phyloP scores from a whole-genome alignment of 1,284 basidiomycete species.

The Ganoderma resinaceum region DNA sequence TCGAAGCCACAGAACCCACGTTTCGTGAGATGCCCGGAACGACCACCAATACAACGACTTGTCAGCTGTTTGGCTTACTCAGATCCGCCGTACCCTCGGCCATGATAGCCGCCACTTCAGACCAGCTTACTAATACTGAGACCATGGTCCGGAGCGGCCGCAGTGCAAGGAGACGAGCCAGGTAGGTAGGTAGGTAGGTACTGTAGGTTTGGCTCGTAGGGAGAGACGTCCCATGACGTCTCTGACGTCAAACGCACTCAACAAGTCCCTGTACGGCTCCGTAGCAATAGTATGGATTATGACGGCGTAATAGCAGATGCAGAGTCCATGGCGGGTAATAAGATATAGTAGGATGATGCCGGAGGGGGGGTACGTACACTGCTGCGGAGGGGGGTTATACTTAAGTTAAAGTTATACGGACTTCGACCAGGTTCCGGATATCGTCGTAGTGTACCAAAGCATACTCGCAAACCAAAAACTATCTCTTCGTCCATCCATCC shows the following conservation, averaged over 20 bases:
- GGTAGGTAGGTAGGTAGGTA: background rate
- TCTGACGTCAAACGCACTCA: background rate
- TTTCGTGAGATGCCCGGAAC: constrained; percentile 10
- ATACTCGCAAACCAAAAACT: constrained; percentile 5
- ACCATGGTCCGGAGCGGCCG: background rate
- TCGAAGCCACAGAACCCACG: constrained; percentile 10
- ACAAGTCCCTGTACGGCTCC: background rate
- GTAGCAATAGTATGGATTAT: constrained; percentile 22
- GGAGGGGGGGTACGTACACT: background rate
- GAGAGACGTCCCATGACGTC: background rate
- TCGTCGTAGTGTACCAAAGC: constrained; percentile 2
- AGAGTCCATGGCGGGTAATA: constrained; percentile 20
- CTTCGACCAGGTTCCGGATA: constrained; percentile 12
- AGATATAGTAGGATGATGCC: constrained; percentile 3
- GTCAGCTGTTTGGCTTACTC: constrained; percentile 6
- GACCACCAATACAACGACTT: background rate
- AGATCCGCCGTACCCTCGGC: background rate
- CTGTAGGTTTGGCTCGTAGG: background rate
- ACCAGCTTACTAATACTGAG: too few relatives aligned
- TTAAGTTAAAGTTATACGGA: background rate
- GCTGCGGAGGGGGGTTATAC: constrained; percentile 4
- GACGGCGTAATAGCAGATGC: constrained; percentile 6
- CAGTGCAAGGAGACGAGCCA: background rate
- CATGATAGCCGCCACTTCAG: background rate
- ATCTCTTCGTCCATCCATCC: constrained; percentile 13